Base-by-base conservation (phyloP, 2,329 filamentous ascomycete genomes). In the Rhinocladiella mackenziei region DNA sequence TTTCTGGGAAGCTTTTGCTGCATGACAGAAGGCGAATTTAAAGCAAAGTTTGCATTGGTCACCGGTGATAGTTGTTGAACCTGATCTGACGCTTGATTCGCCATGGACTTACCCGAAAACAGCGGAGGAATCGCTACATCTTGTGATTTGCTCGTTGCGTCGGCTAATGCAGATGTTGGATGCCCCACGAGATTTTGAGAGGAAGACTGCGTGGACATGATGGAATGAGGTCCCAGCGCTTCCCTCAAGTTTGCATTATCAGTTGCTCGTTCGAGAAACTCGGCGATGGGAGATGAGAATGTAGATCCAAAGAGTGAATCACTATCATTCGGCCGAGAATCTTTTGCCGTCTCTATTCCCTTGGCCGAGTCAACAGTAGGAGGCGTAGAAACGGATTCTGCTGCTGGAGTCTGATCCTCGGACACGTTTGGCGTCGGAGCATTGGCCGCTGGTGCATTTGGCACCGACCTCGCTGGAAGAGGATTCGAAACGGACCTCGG, bases 281-380 rank as follows among this genome's bases (percentile, higher is more conserved):
- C 50, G 7, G 40, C 35, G 11, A 48, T 49, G 6, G 45, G 45
- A n/a, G 50, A 43, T 4, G 43, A 44, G 31, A 47, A 50, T 5
- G 50, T 39, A 22, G 50, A 48, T 23, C 26, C 46, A 37, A 47
- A 48, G 2, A 43, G 19, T 3, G 49, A 48, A 33, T 51, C 41
- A 11, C 17, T 39, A 6, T 48, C 40, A 8, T 39, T 37, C 2
- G 6, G 32, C 14, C 9, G 25, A 5, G 11, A 20, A 11, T 36
- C 39, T 20, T 34, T 48, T 6, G 26, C 17, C 4, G 11, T 30
- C 15, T 38, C 19, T 9, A 20, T 23, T 17, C 25, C 17, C 14
- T 20, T 45, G 11, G 6, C 25, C 3, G 45, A 40, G 17, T 32
- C 18, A 9, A 38, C 41, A 10, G 41, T 46, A 10, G 41, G 34